Evolutionary conservation across 768 basidiomycete species (phyloP).

Genomic region (Agaricus subrufescens): DNA sequence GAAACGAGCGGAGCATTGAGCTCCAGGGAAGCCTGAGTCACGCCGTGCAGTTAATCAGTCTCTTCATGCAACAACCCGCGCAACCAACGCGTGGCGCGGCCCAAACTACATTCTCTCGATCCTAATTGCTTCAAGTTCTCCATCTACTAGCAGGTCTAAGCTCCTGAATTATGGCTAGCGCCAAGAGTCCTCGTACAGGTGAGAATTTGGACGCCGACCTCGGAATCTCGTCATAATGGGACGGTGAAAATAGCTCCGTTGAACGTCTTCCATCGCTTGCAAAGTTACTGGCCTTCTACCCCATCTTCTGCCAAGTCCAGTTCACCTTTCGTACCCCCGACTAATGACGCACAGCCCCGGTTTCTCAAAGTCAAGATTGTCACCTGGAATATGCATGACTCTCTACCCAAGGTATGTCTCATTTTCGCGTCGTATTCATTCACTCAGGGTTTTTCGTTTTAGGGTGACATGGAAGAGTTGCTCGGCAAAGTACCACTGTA

Average conservation of each 20-base stretch:
- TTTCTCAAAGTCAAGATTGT: slow-evolving; percentile 61
- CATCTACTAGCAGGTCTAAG: neutral
- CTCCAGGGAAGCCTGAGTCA: neutral
- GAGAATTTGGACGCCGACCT: neutral
- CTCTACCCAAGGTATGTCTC: slow-evolving; percentile 59
- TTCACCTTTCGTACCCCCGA: neutral
- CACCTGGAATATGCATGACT: slow-evolving; percentile 88
- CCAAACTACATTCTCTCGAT: neutral
- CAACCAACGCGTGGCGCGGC: slow-evolving; percentile 7
- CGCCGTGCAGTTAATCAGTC: neutral
- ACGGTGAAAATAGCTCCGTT: neutral
- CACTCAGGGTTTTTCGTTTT: neutral
- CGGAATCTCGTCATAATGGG: neutral
- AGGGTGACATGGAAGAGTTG: slow-evolving; percentile 74
- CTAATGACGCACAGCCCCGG: neutral
- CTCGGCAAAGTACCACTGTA: slow-evolving; percentile 56
- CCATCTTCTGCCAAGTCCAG: neutral
- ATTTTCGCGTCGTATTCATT: neutral
- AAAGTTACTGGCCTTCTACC: slow-evolving; percentile 1
- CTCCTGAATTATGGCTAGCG: neutral
- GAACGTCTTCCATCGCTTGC: slow-evolving; percentile 3
- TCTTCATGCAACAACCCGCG: slow-evolving; percentile 3
- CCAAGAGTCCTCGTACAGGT: slow-evolving; percentile 2
- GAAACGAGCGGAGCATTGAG: too few species aligned
- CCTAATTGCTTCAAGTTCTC: neutral